Evolutionary conservation across 345 rosid genomes (phyloP).

Genomic region (Lenwebbia sp.): DNA sequence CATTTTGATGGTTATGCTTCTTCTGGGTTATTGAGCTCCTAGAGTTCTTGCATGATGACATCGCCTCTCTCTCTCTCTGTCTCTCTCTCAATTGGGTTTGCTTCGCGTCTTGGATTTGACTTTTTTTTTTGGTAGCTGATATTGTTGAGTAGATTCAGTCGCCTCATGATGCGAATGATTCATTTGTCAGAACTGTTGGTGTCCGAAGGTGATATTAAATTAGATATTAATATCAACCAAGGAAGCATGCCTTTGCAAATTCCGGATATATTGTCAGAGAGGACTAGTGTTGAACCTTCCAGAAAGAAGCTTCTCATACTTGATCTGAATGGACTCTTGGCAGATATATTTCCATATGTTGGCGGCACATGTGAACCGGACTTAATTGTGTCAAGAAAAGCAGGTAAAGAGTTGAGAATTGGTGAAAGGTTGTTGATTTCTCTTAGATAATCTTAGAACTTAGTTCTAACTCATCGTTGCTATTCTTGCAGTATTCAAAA

Average conservation of each 20-base stretch:
- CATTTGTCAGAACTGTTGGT: too few species aligned
- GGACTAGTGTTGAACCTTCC: constrained; percentile 7
- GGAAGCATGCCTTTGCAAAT: constrained; percentile 3
- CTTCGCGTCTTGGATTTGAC: not conserved
- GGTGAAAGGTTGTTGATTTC: not conserved
- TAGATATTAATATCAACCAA: not conserved
- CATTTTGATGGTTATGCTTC: not conserved
- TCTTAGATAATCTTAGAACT: not conserved
- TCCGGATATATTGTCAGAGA: constrained; percentile 3
- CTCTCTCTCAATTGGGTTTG: not conserved
- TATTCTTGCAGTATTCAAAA: constrained; percentile 39
- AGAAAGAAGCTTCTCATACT: constrained; percentile 62
- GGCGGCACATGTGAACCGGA: constrained; percentile 19
- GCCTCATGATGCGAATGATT: too few species aligned
- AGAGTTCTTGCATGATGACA: not conserved
- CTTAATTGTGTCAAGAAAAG: constrained; percentile 23
- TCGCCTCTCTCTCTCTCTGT: not conserved
- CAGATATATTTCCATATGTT: constrained; percentile 25
- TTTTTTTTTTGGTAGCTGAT: not conserved
- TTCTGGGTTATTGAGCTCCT: not conserved
- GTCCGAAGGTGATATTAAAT: too few species aligned
- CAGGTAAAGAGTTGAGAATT: constrained; percentile 30
- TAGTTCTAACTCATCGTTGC: not conserved
- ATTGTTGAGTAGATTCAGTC: too few species aligned
- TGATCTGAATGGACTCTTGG: constrained; percentile 80